These are phyloP conservation scores for Acanthochlamys bracteata DNA, from an alignment of 106 monocot species.

Conservation along the genomic window DNA sequence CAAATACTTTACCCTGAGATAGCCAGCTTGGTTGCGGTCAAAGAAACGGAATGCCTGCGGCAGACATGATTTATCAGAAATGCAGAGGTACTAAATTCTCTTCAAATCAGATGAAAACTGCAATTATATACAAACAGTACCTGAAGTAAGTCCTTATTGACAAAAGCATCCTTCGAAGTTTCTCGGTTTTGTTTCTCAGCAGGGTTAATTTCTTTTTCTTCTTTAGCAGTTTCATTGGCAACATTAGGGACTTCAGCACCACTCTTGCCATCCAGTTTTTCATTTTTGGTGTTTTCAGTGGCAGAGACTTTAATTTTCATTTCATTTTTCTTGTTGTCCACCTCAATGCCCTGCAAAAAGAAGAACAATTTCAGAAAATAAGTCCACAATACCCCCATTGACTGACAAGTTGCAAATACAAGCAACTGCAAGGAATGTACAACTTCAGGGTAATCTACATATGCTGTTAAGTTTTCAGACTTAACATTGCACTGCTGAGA, in stretches of 20 bases:
- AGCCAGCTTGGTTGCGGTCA: slow-evolving; percentile 65
- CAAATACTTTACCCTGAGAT: slow-evolving; percentile 49
- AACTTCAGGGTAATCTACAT: too few species aligned
- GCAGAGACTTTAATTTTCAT: slow-evolving; percentile 4
- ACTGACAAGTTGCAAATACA: too few species aligned
- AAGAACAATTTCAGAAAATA: not conserved
- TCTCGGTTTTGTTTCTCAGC: slow-evolving; percentile 9
- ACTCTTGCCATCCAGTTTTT: slow-evolving; percentile 4
- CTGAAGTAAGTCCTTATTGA: slow-evolving; percentile 75
- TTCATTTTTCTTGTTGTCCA: not conserved
- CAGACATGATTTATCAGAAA: not conserved
- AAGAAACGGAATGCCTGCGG: slow-evolving; percentile 86
- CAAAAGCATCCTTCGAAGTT: slow-evolving; percentile 21
- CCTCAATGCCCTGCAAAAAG: slow-evolving; percentile 11
- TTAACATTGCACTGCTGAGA: too few species aligned
- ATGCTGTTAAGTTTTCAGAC: too few species aligned
- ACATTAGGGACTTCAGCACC: slow-evolving; percentile 4
- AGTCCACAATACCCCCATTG: too few species aligned
- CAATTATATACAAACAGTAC: too few species aligned
- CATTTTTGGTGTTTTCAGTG: slow-evolving; percentile 10
- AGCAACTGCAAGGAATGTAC: too few species aligned
- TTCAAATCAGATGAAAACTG: too few species aligned
- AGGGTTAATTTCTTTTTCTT: slow-evolving; percentile 23
- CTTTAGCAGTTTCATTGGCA: slow-evolving; percentile 9
- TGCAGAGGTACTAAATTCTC: too few species aligned